Evolutionary conservation across 1,284 basidiomycete species (phyloP).

Genomic region (Inonotus hispidus): DNA sequence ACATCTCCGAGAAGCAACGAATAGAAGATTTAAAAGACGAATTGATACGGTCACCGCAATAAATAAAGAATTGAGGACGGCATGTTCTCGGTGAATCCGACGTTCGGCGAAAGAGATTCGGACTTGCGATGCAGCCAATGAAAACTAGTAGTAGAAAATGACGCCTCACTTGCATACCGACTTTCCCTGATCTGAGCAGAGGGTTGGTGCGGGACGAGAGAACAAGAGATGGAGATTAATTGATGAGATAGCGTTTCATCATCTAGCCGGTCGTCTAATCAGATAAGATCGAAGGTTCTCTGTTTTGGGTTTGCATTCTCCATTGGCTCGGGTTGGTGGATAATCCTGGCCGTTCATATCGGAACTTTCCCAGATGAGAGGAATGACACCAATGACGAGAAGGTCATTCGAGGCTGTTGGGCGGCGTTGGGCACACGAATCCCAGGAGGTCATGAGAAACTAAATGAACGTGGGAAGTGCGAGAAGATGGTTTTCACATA

Average conservation of each 20-base stretch:
- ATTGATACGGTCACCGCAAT: neutral
- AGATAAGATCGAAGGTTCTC: conserved; percentile 1
- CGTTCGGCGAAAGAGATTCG: neutral
- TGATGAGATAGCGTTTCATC: neutral
- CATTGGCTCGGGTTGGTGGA: neutral
- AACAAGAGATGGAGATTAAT: too few species aligned
- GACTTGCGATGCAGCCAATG: neutral
- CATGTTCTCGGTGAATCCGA: neutral
- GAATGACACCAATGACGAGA: too few species aligned
- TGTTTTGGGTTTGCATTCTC: neutral
- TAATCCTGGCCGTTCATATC: neutral
- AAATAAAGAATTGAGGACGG: neutral
- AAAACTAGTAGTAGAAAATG: neutral
- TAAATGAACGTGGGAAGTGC: too few species aligned
- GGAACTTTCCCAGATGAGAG: too few species aligned
- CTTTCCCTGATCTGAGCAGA: neutral
- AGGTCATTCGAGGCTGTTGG: too few species aligned
- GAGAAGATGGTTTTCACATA: too few species aligned
- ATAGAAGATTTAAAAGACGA: neutral
- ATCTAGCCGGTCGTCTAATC: neutral
- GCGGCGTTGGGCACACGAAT: too few species aligned
- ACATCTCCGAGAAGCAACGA: too few species aligned
- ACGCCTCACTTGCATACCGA: neutral
- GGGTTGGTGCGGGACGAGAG: neutral
- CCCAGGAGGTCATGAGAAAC: too few species aligned